These are phyloP conservation scores for Fusarium illudens DNA, from an alignment of 2,329 filamentous ascomycete genomes.

Conservation along the genomic window DNA sequence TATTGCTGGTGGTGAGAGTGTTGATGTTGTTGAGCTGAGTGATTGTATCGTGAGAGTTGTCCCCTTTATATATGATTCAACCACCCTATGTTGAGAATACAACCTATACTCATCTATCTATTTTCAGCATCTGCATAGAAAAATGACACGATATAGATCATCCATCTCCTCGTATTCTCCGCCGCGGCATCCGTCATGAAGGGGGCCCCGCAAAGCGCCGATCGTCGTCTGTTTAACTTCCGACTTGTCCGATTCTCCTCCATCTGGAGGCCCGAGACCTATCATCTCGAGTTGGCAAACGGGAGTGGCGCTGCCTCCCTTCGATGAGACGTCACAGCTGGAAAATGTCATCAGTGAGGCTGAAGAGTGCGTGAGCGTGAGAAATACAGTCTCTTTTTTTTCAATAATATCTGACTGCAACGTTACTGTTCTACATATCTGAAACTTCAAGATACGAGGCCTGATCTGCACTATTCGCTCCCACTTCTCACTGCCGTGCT, in stretches of 20 bases:
- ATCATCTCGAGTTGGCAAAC: background rate
- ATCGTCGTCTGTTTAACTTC: background rate
- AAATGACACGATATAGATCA: background rate
- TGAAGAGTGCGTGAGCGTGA: background rate
- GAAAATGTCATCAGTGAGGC: background rate
- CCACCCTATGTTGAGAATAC: background rate
- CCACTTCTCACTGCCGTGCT: background rate
- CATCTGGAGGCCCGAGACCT: too few relatives aligned
- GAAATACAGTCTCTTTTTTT: background rate
- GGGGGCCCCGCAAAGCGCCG: background rate
- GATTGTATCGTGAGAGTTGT: background rate
- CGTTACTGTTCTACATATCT: background rate
- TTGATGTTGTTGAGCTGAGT: background rate
- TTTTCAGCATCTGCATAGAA: constrained; percentile 2
- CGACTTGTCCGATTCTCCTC: background rate
- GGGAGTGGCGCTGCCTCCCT: background rate
- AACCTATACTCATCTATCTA: background rate
- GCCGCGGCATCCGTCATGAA: background rate
- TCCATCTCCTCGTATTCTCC: constrained; percentile 2
- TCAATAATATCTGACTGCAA: background rate
- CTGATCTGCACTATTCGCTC: background rate
- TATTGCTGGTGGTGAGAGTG: background rate
- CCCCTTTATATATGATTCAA: constrained; percentile 13
- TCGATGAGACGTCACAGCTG: background rate
- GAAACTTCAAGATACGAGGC: background rate